Evolutionary conservation across 176 grass and related monocot genomes (phyloP), one percentile per base, ranked within the genome.

Genomic region (Triticum timopheevii): DNA sequence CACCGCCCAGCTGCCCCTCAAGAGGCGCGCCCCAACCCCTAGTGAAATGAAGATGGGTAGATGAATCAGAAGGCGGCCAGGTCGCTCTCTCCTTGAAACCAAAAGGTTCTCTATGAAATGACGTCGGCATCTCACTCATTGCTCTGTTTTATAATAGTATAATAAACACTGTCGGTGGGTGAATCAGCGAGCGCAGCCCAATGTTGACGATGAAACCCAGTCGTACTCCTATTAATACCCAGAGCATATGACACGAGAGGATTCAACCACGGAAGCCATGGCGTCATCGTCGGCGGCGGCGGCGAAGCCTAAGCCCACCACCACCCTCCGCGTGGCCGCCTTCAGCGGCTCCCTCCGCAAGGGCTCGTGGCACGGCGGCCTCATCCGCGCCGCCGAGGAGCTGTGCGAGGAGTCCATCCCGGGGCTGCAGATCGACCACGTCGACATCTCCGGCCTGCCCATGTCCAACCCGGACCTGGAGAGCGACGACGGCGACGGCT

Each of bases 391-490:
- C 90, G 95, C 95, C n/a, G 54, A 85, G 39, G 87, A 92, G 80
- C 69, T 92, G 2, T 93, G 93, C 85, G 80, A 88, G 24, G 90
- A 92, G 4, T 95, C 89, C 25, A 92, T 98, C 70, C 72, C 83
- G 10, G 93, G 91, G 8, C 1, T 98, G 69, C 40, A 49, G 24
- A 25, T 98, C 12, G 83, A 95, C 38, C 89, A 88, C 78, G 89
- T 95, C 20, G 91, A 98, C 74, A 93, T 98, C 91, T 83, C 89
- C 24, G 31, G 69, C 2, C 83, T 98, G 27, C 95, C 95, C 9
- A 89, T 93, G 50, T 30, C 93, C 22, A 93, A 95, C 95, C 93
- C 93, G 44, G 95, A 95, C 61, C 77, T 98, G 10, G 95, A 98
- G 91, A 75, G 78, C 3, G 58, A 82, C 63, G 93, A 73, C 66